Conservation (phyloP, 768 basidiomycete genomes). For the Tylopilus plumbeoviolaceoides region DNA sequence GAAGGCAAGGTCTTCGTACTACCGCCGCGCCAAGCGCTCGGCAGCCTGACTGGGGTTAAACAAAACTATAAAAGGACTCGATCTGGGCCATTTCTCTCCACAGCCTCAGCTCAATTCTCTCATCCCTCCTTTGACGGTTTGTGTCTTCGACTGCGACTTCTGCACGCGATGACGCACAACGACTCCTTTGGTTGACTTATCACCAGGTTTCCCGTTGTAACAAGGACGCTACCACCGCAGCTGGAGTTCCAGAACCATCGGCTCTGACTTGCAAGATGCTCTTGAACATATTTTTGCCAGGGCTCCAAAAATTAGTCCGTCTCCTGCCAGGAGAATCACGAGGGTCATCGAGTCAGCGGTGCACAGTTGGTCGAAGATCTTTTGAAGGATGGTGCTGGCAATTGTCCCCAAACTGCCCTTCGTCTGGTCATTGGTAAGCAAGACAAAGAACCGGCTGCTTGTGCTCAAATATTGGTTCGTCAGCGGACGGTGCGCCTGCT, state of each 20-base stretch:
- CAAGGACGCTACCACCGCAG: conserved; percentile 39
- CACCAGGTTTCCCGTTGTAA: conserved; percentile 42
- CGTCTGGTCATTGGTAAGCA: conserved; percentile 42
- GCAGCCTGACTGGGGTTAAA: no score
- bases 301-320: no score
- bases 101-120: background rate
- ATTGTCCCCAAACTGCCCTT: conserved; percentile 41
- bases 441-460: background rate
- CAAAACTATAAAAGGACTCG: no score
- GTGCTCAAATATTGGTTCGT: no score
- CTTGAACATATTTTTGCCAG: conserved; percentile 43
- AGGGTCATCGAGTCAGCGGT: conserved; percentile 35
- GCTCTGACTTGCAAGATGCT: conserved; percentile 46
- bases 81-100: background rate
- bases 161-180: conserved; percentile 25
- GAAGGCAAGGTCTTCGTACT: no score
- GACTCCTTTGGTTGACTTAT: conserved; percentile 50
- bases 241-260: conserved; percentile 39
- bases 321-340: conserved; percentile 8
- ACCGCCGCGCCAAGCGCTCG: no score
- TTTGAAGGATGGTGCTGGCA: conserved; percentile 36
- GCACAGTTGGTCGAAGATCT: conserved; percentile 35
- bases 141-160: background rate
- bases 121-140: background rate
- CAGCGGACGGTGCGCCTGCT: conserved; percentile 39